phyloP scores from a whole-genome alignment of 495 filamentous ascomycete genomes.

The Daldinia concentrica region DNA sequence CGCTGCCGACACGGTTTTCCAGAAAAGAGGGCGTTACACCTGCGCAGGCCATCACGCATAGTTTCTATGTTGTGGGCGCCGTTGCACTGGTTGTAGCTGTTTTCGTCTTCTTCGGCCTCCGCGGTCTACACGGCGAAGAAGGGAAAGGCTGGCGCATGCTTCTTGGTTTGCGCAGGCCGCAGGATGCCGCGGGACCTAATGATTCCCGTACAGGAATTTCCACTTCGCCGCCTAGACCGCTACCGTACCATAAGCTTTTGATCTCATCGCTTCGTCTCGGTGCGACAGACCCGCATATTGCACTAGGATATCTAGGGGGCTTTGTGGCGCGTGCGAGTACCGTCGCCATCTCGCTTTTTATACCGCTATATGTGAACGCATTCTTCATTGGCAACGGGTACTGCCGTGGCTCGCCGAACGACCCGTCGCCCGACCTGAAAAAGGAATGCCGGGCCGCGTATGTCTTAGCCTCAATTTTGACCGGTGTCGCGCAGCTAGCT shows the following conservation, averaged over 20 bases:
- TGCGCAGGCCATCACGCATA: conserved; percentile 73
- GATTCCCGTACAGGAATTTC: neutral
- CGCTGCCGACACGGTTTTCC: conserved; percentile 80
- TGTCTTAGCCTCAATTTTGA: conserved; percentile 81
- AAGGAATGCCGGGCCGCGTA: conserved; percentile 85
- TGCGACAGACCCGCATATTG: conserved; percentile 76
- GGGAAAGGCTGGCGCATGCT: conserved; percentile 71
- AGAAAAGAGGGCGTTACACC: conserved; percentile 70
- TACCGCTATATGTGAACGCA: conserved; percentile 89
- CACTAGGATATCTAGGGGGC: conserved; percentile 88
- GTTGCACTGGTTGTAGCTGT: conserved; percentile 77
- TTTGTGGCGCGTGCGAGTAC: conserved; percentile 97
- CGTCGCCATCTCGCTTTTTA: conserved; percentile 92
- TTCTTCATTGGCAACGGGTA: conserved; percentile 85
- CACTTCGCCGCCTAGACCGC: conserved; percentile 23
- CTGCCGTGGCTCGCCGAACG: conserved; percentile 70
- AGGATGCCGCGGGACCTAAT: neutral
- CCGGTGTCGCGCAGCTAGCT: conserved; percentile 85
- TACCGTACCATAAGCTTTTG: conserved; percentile 64
- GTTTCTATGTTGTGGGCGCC: conserved; percentile 83
- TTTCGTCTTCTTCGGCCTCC: conserved; percentile 82
- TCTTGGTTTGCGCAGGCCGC: conserved; percentile 50
- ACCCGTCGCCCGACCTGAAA: conserved; percentile 74
- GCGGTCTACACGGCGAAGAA: conserved; percentile 78
- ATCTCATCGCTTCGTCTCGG: conserved; percentile 75